Conservation (phyloP, 371 early-diverging fungal species). For the Mucor plumbeus region DNA sequence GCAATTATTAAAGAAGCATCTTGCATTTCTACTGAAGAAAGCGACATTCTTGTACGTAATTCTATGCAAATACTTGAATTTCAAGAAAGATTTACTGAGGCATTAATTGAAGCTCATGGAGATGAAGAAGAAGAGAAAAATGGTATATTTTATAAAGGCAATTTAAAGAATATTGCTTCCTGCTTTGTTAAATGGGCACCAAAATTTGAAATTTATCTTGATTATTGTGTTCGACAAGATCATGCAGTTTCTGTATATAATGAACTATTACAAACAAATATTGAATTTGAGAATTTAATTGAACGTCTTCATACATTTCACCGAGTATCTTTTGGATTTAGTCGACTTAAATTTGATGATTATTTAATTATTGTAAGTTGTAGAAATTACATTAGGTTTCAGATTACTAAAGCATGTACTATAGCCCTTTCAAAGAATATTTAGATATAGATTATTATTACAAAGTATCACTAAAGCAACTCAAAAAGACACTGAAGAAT, state of each 20-base stretch:
- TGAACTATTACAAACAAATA: conserved; percentile 32
- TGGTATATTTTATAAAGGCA: conserved; percentile 22
- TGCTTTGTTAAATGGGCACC: conserved; percentile 47
- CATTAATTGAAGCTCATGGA: conserved; percentile 30
- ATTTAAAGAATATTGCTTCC: conserved; percentile 36
- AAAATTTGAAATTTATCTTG: conserved; percentile 44
- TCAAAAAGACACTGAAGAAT: conserved; percentile 33
- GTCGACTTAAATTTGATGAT: conserved; percentile 45
- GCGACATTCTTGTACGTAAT: conserved; percentile 38
- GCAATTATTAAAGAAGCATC: conserved; percentile 29
- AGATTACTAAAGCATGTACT: not conserved
- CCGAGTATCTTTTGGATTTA: conserved; percentile 27
- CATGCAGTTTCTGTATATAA: conserved; percentile 37
- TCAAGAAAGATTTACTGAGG: conserved; percentile 32
- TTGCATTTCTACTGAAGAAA: conserved; percentile 25
- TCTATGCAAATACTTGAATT: conserved; percentile 25
- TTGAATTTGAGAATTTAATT: conserved; percentile 29
- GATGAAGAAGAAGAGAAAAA: conserved; percentile 18
- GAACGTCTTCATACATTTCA: conserved; percentile 33
- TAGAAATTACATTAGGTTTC: not conserved
- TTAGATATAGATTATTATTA: conserved; percentile 45
- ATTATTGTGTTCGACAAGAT: conserved; percentile 51
- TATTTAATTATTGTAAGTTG: conserved; percentile 49
- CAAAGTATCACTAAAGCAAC: conserved; percentile 46
- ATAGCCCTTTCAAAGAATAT: conserved; percentile 57